Base-by-base conservation (phyloP, 2,329 filamentous ascomycete species). In the Calonectria ilicicola region DNA sequence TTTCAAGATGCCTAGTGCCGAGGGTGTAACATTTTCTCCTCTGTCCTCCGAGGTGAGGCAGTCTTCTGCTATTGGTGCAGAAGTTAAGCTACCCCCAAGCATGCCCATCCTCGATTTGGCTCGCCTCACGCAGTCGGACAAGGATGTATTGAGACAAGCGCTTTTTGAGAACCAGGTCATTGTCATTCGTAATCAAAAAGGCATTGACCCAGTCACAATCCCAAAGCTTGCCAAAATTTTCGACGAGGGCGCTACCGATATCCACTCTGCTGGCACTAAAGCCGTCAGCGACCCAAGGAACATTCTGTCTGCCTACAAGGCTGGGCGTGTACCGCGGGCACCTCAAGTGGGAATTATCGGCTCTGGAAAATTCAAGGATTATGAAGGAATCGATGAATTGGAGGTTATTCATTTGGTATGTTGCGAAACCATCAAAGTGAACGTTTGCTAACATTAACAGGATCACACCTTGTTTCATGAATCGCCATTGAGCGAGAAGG, bases 391-490 rank as follows among this genome's bases (percentile, higher is more conserved):
- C 27, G 65, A 67, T 10, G 53, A 67, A 4, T 17, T 67, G 27
- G 65, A 67, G 17, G 65, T 67, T 35, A 27, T 67, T 19, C 58
- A 69, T 19, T 14, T 64, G 44, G 67, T 69, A 67, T 9, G 67
- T 9, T 58, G n/a, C 27, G n/a, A 15, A 1, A 2, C 12, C 14
- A 10, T 4, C 21, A 12, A 2, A 6, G 7, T 2, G 1, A 6
- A 9, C n/a, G 4, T 2, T 15, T 14, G 21, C 53, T 58, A 32
- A 58, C 32, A 58, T 38, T 15, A 1, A 5, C 6, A 69, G 67
- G 67, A 69, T 23, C 67, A 69, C 44, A 69, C 67, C 12, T 38
- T 69, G 56, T 69, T 69, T 17, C 67, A 69, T 8, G 56, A 69
- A 17, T 21, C 23, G 10, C 67, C 67, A 12, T 38, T 69, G 32